A percentile compares a stretch with the other conserved stretches of the same genome.
phyloP scores from a whole-genome alignment of 495 filamentous ascomycete species.

The Podospora conica region DNA sequence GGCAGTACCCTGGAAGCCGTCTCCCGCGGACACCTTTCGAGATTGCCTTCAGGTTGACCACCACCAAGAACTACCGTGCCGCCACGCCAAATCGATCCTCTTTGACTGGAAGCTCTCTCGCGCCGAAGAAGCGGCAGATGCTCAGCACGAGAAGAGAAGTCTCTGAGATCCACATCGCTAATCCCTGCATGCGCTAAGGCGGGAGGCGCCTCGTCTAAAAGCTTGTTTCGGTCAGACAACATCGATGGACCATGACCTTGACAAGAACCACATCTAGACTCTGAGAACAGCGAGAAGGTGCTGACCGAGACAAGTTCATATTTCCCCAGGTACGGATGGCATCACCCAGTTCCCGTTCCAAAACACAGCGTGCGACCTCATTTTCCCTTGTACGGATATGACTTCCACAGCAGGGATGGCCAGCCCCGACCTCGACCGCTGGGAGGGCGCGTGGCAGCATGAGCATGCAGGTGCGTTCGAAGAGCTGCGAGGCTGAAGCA shows the following conservation, averaged over 20 bases:
- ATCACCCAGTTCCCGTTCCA: not conserved
- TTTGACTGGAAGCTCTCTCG: too few species aligned
- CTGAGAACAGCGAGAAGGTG: not conserved
- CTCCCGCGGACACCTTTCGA: too few species aligned
- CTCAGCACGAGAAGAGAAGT: too few species aligned
- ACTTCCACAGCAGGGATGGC: not conserved
- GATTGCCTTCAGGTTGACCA: too few species aligned
- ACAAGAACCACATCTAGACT: not conserved
- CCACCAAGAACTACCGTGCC: too few species aligned
- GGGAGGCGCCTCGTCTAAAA: constrained; percentile 1
- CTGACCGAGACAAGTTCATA: not conserved
- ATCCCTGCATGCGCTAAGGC: constrained; percentile 2
- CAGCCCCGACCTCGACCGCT: not conserved
- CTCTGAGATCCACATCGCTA: not conserved
- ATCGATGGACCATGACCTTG: not conserved
- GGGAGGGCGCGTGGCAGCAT: too few species aligned
- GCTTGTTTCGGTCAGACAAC: not conserved
- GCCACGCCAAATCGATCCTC: too few species aligned
- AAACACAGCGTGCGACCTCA: not conserved
- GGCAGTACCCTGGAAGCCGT: too few species aligned
- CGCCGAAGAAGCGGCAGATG: too few species aligned
- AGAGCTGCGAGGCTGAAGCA: too few species aligned
- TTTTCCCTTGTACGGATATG: not conserved
- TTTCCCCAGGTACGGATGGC: not conserved
- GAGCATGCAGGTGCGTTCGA: too few species aligned